phyloP scores from a whole-genome alignment of 768 basidiomycete species.

The Amanita molliuscula region DNA sequence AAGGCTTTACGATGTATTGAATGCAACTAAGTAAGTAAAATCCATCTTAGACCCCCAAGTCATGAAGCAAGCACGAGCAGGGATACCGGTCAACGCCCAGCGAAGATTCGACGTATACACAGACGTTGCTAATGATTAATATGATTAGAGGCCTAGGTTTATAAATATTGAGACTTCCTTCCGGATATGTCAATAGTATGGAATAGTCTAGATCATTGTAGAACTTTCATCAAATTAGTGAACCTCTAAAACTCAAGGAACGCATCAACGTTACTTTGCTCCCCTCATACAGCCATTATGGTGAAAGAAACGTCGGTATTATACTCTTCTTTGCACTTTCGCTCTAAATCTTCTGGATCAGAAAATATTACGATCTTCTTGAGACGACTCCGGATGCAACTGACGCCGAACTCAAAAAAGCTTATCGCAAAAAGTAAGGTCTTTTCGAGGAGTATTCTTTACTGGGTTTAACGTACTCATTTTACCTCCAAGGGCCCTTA shows the following conservation, averaged over 20 bases:
- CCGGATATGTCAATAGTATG: conserved; percentile 29
- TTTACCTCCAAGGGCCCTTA: conserved; percentile 49
- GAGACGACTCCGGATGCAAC: conserved; percentile 73
- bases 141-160: too few relatives aligned
- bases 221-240: conserved; percentile 28
- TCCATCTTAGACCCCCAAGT: conserved; percentile 33
- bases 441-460: not conserved
- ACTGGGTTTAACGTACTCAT: conserved; percentile 6
- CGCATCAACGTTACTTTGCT: conserved; percentile 5
- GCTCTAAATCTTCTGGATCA: conserved; percentile 18
- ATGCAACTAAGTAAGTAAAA: not conserved
- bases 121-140: conserved; percentile 41
- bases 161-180: conserved; percentile 18
- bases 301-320: conserved; percentile 59
- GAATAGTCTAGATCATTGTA: conserved; percentile 33
- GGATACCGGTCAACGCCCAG: conserved; percentile 89
- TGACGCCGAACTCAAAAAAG: conserved; percentile 86
- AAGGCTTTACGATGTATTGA: conserved; percentile 18
- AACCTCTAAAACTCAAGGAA: conserved; percentile 19
- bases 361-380: conserved; percentile 89
- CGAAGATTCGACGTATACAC: conserved; percentile 88
- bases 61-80: conserved; percentile 57
- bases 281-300: conserved; percentile 29
- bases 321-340: not conserved
- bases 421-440: conserved; percentile 83